Percentiles rank a stretch among this genome's conserved stretches.
Conservation (phyloP, 2,329 filamentous ascomycete species). For the Akanthomyces lecanii region DNA sequence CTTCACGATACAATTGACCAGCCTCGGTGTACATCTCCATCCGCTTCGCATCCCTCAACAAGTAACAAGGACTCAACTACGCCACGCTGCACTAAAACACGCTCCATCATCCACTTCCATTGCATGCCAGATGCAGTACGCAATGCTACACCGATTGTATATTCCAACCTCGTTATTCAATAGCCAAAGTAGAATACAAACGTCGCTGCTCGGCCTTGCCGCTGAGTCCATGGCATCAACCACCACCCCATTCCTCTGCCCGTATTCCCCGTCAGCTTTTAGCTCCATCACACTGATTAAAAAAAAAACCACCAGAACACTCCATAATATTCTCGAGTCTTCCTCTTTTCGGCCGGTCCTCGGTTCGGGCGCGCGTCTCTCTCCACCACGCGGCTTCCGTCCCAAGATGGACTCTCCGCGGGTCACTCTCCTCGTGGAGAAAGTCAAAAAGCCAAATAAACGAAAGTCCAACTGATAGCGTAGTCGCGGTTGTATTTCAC, state of each 20-base stretch:
- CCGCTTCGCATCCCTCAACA: no score
- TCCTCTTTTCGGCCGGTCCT: background rate
- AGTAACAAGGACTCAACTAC: no score
- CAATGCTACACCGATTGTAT: no score
- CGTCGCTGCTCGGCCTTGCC: no score
- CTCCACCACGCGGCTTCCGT: background rate
- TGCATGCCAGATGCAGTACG: no score
- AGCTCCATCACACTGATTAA: background rate
- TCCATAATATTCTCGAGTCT: background rate
- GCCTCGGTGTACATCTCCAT: no score
- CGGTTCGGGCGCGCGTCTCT: background rate
- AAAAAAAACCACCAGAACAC: background rate
- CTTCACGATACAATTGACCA: no score
- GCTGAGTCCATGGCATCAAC: background rate
- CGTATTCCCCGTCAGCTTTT: conserved; percentile 1
- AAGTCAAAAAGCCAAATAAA: background rate
- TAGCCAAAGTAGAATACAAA: no score
- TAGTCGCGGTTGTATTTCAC: conserved; percentile 3
- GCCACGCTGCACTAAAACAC: no score
- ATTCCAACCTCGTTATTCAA: no score
- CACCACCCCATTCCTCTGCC: background rate
- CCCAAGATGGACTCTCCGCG: background rate
- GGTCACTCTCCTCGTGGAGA: background rate
- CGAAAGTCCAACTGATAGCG: background rate
- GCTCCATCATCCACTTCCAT: no score